These are phyloP conservation scores for Sophora flavescens DNA, from an alignment of 306 rosid species.

Conservation along the genomic window DNA sequence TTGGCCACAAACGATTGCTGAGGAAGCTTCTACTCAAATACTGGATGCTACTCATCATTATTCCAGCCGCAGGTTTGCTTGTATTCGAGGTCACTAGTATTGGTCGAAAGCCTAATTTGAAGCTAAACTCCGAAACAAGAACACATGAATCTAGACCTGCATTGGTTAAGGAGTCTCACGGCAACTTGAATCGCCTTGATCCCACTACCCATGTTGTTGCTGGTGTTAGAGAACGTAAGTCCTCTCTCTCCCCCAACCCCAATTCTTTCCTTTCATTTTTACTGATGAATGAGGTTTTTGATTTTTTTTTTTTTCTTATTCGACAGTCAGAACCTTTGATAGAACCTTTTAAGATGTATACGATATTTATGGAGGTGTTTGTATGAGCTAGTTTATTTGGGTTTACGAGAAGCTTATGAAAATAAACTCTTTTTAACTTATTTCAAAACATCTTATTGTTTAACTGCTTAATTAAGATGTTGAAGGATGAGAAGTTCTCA, in stretches of 20 bases:
- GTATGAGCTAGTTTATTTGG: too few relatives aligned
- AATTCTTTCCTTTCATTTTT: background rate
- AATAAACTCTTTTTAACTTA: too few relatives aligned
- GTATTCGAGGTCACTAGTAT: slow-evolving; percentile 68
- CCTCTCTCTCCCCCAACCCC: background rate
- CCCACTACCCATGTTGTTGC: slow-evolving; percentile 70
- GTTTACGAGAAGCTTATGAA: too few relatives aligned
- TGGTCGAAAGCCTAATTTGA: slow-evolving; percentile 50
- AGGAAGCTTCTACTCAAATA: slow-evolving; percentile 61
- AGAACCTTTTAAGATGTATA: background rate
- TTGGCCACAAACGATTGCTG: slow-evolving; percentile 54
- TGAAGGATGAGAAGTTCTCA: too few relatives aligned
- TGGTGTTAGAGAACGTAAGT: slow-evolving; percentile 90
- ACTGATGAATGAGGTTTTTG: slow-evolving; percentile 1
- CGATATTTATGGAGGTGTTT: too few relatives aligned
- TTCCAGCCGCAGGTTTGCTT: slow-evolving; percentile 66
- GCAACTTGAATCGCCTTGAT: slow-evolving; percentile 85
- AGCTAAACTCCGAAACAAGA: slow-evolving; percentile 25
- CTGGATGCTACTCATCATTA: slow-evolving; percentile 74
- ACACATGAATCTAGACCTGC: slow-evolving; percentile 33
- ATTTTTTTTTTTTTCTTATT: background rate
- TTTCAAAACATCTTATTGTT: too few relatives aligned
- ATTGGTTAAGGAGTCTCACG: slow-evolving; percentile 50
- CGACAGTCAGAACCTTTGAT: background rate
- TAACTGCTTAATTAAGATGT: too few relatives aligned